Conservation (phyloP, 768 basidiomycete species). For the Ramaria sp. region DNA sequence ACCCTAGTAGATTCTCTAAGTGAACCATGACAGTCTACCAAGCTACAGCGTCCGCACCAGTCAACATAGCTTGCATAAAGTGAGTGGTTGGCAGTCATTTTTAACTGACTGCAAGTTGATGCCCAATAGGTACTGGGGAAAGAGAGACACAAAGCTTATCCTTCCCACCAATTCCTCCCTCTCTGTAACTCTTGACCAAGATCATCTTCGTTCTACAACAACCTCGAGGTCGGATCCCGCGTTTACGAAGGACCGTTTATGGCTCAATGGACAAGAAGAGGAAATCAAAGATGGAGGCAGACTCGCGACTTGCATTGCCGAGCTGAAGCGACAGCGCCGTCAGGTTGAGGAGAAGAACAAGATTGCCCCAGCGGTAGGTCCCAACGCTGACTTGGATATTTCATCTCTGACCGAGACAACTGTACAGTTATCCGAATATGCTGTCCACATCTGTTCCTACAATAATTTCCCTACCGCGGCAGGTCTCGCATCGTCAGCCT, state of each 20-base stretch:
- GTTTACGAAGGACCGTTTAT: conserved; percentile 70
- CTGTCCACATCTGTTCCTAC: conserved; percentile 83
- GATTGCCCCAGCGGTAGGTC: conserved; percentile 51
- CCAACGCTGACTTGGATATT: neutral
- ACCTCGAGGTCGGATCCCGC: conserved; percentile 75
- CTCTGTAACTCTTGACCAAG: conserved; percentile 95
- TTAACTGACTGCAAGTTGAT: conserved; percentile 6
- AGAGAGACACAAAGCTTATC: conserved; percentile 90
- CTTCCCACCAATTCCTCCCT: conserved; percentile 96
- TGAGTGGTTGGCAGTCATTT: conserved; percentile 23
- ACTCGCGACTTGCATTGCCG: conserved; percentile 73
- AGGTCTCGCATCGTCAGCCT: conserved; percentile 93
- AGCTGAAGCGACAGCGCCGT: conserved; percentile 72
- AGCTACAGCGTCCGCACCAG: conserved; percentile 86
- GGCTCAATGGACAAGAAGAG: conserved; percentile 93
- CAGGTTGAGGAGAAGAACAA: conserved; percentile 62
- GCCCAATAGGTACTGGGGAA: conserved; percentile 85
- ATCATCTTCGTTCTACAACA: conserved; percentile 89
- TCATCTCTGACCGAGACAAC: neutral
- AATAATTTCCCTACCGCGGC: conserved; percentile 99
- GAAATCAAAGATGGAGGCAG: conserved; percentile 75
- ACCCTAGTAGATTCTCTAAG: neutral
- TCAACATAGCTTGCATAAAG: conserved; percentile 99
- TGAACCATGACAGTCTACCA: conserved; percentile 36
- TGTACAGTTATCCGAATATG: conserved; percentile 51